These are phyloP conservation scores for Dactylellina cionopaga DNA, from an alignment of 2,329 filamentous ascomycete genomes.

Conservation along the genomic window DNA sequence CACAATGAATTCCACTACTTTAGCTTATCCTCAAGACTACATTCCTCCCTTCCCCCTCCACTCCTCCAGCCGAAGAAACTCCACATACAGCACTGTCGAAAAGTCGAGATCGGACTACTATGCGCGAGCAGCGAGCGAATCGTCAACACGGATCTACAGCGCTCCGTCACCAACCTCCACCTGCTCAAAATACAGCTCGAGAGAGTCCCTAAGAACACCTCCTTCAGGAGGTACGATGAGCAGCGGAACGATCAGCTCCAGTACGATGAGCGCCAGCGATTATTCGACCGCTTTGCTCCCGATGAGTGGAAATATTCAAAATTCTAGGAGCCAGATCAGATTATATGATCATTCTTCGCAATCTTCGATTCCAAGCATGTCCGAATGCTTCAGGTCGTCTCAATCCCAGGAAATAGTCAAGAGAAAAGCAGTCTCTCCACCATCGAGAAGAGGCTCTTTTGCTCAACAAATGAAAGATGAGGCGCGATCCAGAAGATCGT, in stretches of 20 bases:
- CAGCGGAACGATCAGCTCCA: not conserved
- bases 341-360: constrained; percentile 39
- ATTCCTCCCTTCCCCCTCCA: constrained; percentile 36
- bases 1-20: constrained; percentile 45
- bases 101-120: constrained; percentile 42
- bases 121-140: constrained; percentile 34
- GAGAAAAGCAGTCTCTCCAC: constrained; percentile 36
- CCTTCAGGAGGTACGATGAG: constrained; percentile 24
- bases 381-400: constrained; percentile 42
- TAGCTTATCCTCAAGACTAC: constrained; percentile 44
- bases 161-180: constrained; percentile 32
- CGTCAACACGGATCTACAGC: constrained; percentile 33
- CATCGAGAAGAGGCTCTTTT: constrained; percentile 41
- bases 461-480: constrained; percentile 41
- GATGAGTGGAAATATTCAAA: constrained; percentile 42
- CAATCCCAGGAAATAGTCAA: constrained; percentile 33
- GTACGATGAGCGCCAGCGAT: no score
- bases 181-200: constrained; percentile 25
- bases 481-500: constrained; percentile 35
- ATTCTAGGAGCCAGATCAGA: constrained; percentile 28
- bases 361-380: constrained; percentile 42
- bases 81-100: constrained; percentile 35
- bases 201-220: constrained; percentile 41
- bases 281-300: constrained; percentile 45
- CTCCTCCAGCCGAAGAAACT: constrained; percentile 37